Conservation (phyloP, 2,329 filamentous ascomycete genomes). For the Paracamarosporium sp. region DNA sequence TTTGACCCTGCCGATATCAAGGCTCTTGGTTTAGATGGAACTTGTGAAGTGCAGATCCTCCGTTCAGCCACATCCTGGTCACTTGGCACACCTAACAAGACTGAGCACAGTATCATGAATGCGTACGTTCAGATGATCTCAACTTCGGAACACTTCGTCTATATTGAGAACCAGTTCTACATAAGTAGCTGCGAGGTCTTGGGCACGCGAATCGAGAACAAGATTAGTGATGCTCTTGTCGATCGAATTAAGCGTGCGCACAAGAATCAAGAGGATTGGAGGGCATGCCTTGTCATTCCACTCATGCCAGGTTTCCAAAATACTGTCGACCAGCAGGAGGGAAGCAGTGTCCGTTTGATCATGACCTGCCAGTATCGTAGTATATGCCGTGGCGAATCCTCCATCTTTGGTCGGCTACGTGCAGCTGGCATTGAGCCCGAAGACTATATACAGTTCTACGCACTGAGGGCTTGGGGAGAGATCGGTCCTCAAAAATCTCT, state of each 20-base stretch:
- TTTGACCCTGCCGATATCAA: slow-evolving; percentile 87
- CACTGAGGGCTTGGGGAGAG: slow-evolving; percentile 88
- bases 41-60: slow-evolving; percentile 94
- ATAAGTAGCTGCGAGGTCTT: slow-evolving; percentile 91
- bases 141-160: slow-evolving; percentile 94
- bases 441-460: slow-evolving; percentile 95
- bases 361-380: slow-evolving; percentile 97
- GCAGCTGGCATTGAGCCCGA: slow-evolving; percentile 86
- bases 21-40: slow-evolving; percentile 85
- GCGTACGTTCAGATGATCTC: slow-evolving; percentile 95
- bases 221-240: slow-evolving; percentile 92
- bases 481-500: slow-evolving; percentile 82
- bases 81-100: slow-evolving; percentile 79
- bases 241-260: slow-evolving; percentile 87
- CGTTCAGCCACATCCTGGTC: slow-evolving; percentile 93
- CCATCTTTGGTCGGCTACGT: slow-evolving; percentile 86
- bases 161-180: slow-evolving; percentile 99
- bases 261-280: slow-evolving; percentile 86
- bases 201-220: slow-evolving; percentile 86
- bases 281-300: slow-evolving; percentile 86
- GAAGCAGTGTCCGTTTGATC: slow-evolving; percentile 91
- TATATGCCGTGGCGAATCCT: slow-evolving; percentile 90
- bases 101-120: slow-evolving; percentile 93
- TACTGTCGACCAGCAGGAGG: slow-evolving; percentile 91
- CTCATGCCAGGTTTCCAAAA: slow-evolving; percentile 99